A percentile compares a stretch with the other conserved stretches of the same genome.
Conservation (phyloP, 805 yeast genomes). For the Zygosaccharomyces lentus region DNA sequence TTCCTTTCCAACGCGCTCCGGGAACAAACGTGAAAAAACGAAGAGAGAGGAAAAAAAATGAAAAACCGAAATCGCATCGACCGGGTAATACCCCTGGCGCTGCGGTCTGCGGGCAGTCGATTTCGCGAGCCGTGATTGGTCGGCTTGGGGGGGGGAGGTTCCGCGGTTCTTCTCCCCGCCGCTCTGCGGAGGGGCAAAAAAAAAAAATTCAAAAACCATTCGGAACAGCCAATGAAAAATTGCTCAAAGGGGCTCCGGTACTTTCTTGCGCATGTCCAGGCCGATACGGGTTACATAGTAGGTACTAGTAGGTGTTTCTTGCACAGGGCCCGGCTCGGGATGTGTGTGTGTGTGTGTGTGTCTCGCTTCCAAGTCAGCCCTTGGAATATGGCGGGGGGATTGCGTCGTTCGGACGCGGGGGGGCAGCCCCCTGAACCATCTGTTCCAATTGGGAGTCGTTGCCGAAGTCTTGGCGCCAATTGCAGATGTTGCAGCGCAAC, state of each 20-base stretch:
- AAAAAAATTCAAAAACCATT: not conserved
- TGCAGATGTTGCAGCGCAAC: conserved; percentile 48
- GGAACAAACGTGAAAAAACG: not conserved
- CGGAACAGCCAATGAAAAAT: not conserved
- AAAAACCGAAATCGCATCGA: not conserved
- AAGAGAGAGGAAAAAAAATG: not conserved
- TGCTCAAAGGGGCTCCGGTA: not conserved
- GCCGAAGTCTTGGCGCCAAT: conserved; percentile 42
- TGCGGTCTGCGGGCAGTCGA: not conserved
- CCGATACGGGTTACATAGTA: not conserved
- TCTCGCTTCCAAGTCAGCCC: not conserved
- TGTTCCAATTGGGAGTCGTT: conserved; percentile 31
- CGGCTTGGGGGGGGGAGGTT: not conserved
- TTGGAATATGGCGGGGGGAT: not conserved
- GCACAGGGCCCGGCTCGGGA: no score
- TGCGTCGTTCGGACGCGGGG: not conserved
- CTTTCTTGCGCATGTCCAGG: not conserved
- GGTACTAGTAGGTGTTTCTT: not conserved
- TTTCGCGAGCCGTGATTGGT: not conserved
- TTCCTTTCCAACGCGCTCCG: not conserved
- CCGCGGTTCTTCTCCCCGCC: not conserved
- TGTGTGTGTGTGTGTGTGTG: no score
- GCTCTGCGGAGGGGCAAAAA: not conserved
- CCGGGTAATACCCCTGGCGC: not conserved
- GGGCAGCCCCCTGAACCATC: conserved; percentile 18